Percentiles rank a stretch among this genome's conserved stretches.
These are phyloP conservation scores for Aureobasidium pullulans DNA, from an alignment of 2,329 filamentous ascomycete species.

Conservation along the genomic window DNA sequence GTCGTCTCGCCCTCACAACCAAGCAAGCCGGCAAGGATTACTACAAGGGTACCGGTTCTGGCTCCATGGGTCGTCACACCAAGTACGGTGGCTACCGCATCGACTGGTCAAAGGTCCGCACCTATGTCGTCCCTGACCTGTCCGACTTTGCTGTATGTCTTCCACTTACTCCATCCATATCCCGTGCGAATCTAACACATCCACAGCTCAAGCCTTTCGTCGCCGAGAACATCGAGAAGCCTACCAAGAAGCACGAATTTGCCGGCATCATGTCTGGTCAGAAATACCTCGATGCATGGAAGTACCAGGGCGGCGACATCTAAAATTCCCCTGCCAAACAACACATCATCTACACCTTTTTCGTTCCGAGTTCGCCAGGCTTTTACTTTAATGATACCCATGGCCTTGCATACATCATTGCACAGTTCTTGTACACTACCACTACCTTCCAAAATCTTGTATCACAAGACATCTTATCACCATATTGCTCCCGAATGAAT, in stretches of 20 bases:
- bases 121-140: slow-evolving; percentile 73
- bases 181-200: not conserved
- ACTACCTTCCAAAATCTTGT: too few species aligned
- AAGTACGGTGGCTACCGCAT: slow-evolving; percentile 77
- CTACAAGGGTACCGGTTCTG: slow-evolving; percentile 93
- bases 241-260: slow-evolving; percentile 44
- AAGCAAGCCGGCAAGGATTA: slow-evolving; percentile 90
- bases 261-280: slow-evolving; percentile 24
- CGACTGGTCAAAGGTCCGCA: slow-evolving; percentile 81
- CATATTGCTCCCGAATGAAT: too few species aligned
- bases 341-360: too few species aligned
- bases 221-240: slow-evolving; percentile 49
- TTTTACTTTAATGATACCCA: too few species aligned
- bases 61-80: slow-evolving; percentile 78
- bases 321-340: not conserved
- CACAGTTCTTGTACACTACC: too few species aligned
- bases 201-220: slow-evolving; percentile 65
- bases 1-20: slow-evolving; percentile 75
- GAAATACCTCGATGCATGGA: slow-evolving; percentile 28
- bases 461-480: too few species aligned
- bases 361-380: too few species aligned
- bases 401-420: too few species aligned
- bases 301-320: slow-evolving; percentile 24
- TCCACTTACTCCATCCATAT: not conserved
- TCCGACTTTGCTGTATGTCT: slow-evolving; percentile 61